Conservation (phyloP, 495 filamentous ascomycete species). For the Neurospora sp. region DNA sequence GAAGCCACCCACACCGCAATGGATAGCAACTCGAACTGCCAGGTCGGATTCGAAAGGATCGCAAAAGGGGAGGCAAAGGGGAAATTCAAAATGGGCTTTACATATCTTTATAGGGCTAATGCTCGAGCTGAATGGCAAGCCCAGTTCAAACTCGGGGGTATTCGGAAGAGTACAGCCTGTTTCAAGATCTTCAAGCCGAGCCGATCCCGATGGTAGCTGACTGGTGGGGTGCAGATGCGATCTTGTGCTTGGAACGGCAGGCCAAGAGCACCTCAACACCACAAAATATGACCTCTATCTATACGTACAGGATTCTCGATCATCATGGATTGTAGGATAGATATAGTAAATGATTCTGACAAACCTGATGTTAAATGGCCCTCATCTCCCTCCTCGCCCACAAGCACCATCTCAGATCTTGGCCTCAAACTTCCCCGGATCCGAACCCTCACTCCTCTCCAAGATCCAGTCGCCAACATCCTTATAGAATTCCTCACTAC, state of each 20-base stretch:
- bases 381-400: background rate
- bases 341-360: background rate
- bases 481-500: slow-evolving; percentile 50
- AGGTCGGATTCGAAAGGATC: background rate
- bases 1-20: background rate
- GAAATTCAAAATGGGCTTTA: background rate
- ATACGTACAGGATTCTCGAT: background rate
- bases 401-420: background rate
- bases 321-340: background rate
- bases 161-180: background rate
- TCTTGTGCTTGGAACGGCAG: background rate
- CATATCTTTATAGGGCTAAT: background rate
- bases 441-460: slow-evolving; percentile 22
- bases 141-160: background rate
- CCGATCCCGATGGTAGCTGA: background rate
- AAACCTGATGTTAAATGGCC: background rate
- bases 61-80: background rate
- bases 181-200: background rate
- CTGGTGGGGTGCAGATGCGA: background rate
- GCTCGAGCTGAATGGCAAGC: background rate
- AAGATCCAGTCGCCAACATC: slow-evolving; percentile 73
- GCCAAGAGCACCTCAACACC: background rate
- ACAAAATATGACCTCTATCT: background rate
- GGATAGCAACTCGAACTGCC: background rate
- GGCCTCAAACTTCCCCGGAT: background rate